Evolutionary conservation across 495 filamentous ascomycete genomes (phyloP).

Genomic region (Parmelia sp.): DNA sequence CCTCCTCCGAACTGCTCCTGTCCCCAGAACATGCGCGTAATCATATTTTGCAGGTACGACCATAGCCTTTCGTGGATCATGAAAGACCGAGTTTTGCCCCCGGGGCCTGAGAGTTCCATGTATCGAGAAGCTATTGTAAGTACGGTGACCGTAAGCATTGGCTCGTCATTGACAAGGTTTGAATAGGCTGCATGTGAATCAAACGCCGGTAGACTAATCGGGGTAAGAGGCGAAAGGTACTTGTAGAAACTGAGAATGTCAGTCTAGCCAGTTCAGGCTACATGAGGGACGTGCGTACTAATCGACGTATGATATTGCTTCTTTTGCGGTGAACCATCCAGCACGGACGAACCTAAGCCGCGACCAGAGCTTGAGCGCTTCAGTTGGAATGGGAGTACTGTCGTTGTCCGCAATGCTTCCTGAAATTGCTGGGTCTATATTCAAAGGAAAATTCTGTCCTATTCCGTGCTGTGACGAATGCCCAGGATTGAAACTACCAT

Average conservation of each 20-base stretch:
- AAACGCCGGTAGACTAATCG: constrained; percentile 81
- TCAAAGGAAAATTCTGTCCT: constrained; percentile 17
- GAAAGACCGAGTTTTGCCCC: constrained; percentile 73
- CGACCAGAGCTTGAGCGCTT: constrained; percentile 80
- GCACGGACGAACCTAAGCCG: constrained; percentile 86
- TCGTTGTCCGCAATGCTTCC: constrained; percentile 18
- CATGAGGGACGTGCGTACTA: constrained; percentile 53
- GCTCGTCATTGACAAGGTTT: constrained; percentile 78
- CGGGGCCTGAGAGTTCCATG: constrained; percentile 68
- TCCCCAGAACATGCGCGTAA: constrained; percentile 89
- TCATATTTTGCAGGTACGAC: constrained; percentile 88
- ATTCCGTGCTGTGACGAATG: constrained; percentile 27
- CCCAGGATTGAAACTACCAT: constrained; percentile 26
- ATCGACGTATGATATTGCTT: constrained; percentile 86
- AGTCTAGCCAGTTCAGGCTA: constrained; percentile 21
- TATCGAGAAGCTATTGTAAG: constrained; percentile 88
- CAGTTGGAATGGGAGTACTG: constrained; percentile 21
- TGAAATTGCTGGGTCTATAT: constrained; percentile 23
- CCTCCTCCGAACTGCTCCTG: constrained; percentile 90
- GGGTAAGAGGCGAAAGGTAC: constrained; percentile 82
- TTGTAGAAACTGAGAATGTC: constrained; percentile 65
- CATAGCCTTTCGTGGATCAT: constrained; percentile 95
- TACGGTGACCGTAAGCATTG: constrained; percentile 82
- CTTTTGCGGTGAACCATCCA: constrained; percentile 91
- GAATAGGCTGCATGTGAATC: constrained; percentile 65